Percentiles rank a stretch among this genome's conserved stretches.
Evolutionary conservation across 164 flowering plant genomes (phyloP).

Genomic region (Cinnamomum chago): DNA sequence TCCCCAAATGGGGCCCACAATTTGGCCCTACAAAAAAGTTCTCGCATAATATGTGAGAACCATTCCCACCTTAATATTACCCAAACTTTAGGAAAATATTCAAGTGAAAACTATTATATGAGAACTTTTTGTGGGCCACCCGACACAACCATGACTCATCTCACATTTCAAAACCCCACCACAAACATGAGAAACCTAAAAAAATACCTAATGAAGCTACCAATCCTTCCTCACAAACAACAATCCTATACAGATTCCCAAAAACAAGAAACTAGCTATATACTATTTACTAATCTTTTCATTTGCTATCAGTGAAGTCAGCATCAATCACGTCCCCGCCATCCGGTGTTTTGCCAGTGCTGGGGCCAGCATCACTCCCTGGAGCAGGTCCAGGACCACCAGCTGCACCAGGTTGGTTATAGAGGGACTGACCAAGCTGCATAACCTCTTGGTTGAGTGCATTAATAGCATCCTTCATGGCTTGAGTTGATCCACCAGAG

Average conservation of each 20-base stretch:
- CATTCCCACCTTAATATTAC: too few relatives aligned
- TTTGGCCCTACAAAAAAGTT: too few relatives aligned
- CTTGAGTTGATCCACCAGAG: conserved; percentile 52
- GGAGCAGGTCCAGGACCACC: conserved; percentile 40
- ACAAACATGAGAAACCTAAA: neutral
- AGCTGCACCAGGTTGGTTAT: conserved; percentile 60
- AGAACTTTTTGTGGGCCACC: conserved; percentile 3
- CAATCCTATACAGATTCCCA: neutral
- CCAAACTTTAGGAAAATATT: too few relatives aligned
- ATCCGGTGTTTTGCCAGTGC: conserved; percentile 42
- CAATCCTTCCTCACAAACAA: neutral
- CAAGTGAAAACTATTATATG: too few relatives aligned
- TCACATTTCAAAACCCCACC: conserved; percentile 1
- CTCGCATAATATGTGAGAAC: too few relatives aligned
- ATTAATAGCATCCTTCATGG: conserved; percentile 67
- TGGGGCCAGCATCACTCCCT: conserved; percentile 37
- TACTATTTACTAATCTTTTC: neutral
- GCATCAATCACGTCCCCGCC: conserved; percentile 68
- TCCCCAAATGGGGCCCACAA: too few relatives aligned
- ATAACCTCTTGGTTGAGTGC: conserved; percentile 78
- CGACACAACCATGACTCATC: neutral
- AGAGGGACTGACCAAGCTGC: conserved; percentile 77
- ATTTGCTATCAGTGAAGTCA: conserved; percentile 20
- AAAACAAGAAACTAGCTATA: neutral
- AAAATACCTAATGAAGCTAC: neutral